Conservation (phyloP, 1,284 basidiomycete genomes). For the Austropuccinia psidii region DNA sequence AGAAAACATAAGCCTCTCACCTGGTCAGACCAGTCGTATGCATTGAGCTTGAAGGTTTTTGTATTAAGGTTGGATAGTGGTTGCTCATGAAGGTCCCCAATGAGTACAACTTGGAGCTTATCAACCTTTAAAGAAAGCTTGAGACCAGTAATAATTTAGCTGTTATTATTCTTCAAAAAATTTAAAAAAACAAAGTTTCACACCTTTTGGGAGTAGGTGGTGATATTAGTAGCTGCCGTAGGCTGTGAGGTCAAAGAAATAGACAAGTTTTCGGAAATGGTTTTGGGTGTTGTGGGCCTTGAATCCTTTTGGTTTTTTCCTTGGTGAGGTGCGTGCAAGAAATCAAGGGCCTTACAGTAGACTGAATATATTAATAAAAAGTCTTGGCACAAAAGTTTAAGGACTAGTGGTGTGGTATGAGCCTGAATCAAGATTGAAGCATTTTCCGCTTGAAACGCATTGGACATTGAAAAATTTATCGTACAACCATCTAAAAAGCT, state of each 20-base stretch:
- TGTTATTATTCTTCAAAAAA: too few species aligned
- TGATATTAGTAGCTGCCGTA: background rate
- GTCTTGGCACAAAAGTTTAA: constrained; percentile 25
- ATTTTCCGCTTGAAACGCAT: constrained; percentile 9
- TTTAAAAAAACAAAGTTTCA: constrained; percentile 20
- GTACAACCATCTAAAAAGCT: constrained; percentile 36
- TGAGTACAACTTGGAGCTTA: constrained; percentile 85
- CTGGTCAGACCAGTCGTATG: constrained; percentile 89
- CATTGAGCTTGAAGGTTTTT: constrained; percentile 71
- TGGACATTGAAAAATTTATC: constrained; percentile 25
- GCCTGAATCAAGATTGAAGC: constrained; percentile 15
- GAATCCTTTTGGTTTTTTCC: background rate
- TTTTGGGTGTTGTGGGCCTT: background rate
- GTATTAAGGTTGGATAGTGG: constrained; percentile 84
- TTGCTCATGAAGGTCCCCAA: constrained; percentile 90
- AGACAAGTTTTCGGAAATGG: background rate
- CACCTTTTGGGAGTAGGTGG: background rate
- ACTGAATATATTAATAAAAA: constrained; percentile 32
- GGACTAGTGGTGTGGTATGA: constrained; percentile 30
- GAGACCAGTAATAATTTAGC: too few species aligned
- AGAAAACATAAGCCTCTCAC: constrained; percentile 50
- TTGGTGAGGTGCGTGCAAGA: background rate
- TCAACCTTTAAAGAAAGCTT: constrained; percentile 75
- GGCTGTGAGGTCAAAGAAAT: background rate
- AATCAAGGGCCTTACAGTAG: constrained; percentile 32